Evolutionary conservation across 2,329 filamentous ascomycete genomes (phyloP), one percentile per base, ranked within the genome.

Genomic region (Penicillium sp.): DNA sequence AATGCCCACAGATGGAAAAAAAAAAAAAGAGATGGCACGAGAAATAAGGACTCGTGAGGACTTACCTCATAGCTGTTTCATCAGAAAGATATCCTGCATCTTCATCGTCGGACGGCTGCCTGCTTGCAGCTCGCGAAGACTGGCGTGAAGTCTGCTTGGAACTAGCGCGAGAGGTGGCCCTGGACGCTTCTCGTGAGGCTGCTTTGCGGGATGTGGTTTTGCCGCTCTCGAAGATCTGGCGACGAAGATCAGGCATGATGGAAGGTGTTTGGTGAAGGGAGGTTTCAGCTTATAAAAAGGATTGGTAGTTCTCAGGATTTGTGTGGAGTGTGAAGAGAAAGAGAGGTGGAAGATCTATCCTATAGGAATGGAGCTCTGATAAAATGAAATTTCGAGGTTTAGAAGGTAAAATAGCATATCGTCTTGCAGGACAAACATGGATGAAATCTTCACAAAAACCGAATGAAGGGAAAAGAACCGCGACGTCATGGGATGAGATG

Each of bases 191-290:
- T 57, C 79, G 79, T 26, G 83, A 84, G 52, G 79, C 80, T 35
- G 84, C 83, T 68, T 87, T 87, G 66, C 82, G 82, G 52, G 86
- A 88, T 47, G 84, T 75, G 21, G 85, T 88, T 76, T 88, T 88
- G 70, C 82, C 80, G 75, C 83, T 85, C 77, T 87, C 85, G 39
- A 86, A 80, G 55, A 84, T 84, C 68, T 84, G 82, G 64, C 84
- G 81, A 62, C 84, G 75, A 52, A 79, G 71, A 63, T 80, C 78
- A 46, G 76, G 77, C 78, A 80, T 80, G 52, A 29, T 76, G 67
- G 37, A 44, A 43, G 16, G 24, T 9, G 8, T 43, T 4, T 44
- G n/a, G 39, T 45, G 16, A 35, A 52, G 41, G 47, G 14, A 55
- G n/a, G 49, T 19, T 43, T 22, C 14, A n/a, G 7, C 6, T 26